These are phyloP conservation scores for Isatis tinctoria DNA, from an alignment of 345 rosid species.

Conservation along the genomic window DNA sequence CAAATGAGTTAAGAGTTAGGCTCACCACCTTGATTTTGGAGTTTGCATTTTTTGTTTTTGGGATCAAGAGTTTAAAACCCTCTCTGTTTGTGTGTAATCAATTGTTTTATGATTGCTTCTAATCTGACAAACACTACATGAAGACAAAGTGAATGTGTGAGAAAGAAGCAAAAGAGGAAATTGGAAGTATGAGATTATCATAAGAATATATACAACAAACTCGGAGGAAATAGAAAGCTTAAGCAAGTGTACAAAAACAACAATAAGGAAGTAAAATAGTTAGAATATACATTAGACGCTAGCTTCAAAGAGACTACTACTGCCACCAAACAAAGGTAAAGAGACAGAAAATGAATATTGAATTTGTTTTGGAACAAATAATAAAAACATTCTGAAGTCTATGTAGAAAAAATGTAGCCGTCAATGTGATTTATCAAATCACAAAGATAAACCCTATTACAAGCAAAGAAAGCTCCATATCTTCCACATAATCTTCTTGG, in stretches of 20 bases:
- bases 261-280: slow-evolving; percentile 42
- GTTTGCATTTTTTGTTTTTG: slow-evolving; percentile 14
- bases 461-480: slow-evolving; percentile 30
- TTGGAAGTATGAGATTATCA: not conserved
- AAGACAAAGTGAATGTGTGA: slow-evolving; percentile 20
- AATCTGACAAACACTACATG: slow-evolving; percentile 43
- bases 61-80: not conserved
- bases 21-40: slow-evolving; percentile 25
- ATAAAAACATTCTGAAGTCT: slow-evolving; percentile 16
- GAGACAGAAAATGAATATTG: slow-evolving; percentile 14
- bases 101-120: slow-evolving; percentile 14
- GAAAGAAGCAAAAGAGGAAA: slow-evolving; percentile 28
- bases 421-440: slow-evolving; percentile 26
- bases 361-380: not conserved
- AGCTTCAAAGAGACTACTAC: slow-evolving; percentile 37
- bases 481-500: slow-evolving; percentile 24
- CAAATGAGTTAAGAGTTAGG: not conserved
- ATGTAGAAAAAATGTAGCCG: slow-evolving; percentile 21
- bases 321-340: slow-evolving; percentile 50
- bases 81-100: slow-evolving; percentile 6
- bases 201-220: slow-evolving; percentile 26
- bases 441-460: slow-evolving; percentile 26
- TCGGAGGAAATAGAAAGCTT: slow-evolving; percentile 21
- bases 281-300: slow-evolving; percentile 23
- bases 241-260: slow-evolving; percentile 23